Evolutionary conservation across 225 moss, liverwort and hornwort genomes (phyloP).

Genomic region (Pseudoscleropodium purum): DNA sequence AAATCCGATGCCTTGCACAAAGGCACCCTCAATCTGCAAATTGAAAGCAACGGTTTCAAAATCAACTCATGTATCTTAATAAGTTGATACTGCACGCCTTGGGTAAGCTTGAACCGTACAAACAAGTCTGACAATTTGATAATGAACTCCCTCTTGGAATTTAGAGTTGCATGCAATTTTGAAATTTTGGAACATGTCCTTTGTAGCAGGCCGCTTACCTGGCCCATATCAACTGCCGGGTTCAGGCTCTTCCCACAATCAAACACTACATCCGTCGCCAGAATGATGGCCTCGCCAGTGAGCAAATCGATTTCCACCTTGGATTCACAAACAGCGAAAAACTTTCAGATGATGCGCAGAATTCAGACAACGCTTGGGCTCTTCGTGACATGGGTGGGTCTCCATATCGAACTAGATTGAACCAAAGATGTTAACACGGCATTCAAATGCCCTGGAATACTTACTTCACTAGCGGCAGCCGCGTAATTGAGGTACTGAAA

Average conservation of each 20-base stretch:
- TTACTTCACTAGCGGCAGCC: constrained; percentile 45
- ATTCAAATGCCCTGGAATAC: neutral
- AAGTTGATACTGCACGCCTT: neutral
- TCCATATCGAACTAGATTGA: neutral
- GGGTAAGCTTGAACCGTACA: neutral
- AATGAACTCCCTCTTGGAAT: neutral
- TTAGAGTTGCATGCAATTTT: neutral
- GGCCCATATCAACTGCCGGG: constrained; percentile 72
- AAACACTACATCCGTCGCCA: constrained; percentile 60
- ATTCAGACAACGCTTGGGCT: neutral
- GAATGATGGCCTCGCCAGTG: constrained; percentile 46
- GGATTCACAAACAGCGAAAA: neutral
- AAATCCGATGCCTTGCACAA: constrained; percentile 74
- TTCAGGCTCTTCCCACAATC: constrained; percentile 77
- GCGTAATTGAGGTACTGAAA: constrained; percentile 23
- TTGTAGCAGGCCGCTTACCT: constrained; percentile 15
- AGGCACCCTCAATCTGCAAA: constrained; percentile 74
- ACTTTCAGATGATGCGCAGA: neutral
- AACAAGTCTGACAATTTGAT: neutral
- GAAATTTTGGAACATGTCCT: neutral
- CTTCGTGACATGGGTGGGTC: neutral
- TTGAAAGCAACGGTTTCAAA: neutral
- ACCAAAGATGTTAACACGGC: neutral
- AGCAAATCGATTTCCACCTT: constrained; percentile 69
- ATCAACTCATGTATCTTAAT: neutral